Base-by-base conservation (phyloP, 768 basidiomycete genomes). In the Mycena chlorophos region DNA sequence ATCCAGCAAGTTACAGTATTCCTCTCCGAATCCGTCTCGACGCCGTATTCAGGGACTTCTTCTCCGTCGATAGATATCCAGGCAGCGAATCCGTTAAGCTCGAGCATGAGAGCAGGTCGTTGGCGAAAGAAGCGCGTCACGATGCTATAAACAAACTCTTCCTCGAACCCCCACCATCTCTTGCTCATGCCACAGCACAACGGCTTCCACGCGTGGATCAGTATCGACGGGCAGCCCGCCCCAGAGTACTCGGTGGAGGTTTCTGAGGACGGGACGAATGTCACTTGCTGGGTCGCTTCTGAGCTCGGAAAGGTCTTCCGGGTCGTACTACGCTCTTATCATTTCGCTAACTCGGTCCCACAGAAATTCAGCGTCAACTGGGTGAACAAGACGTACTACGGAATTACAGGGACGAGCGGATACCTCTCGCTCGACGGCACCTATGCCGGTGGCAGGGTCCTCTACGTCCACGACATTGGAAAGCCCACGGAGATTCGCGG, bases 241-340 rank as follows among this genome's bases (percentile, higher is more conserved):
- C 43, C 58, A 0, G 54, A 68, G 38, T 68, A 62, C 38, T 30
- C 39, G 8, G 43, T 63, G 1, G 47, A 55, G 40, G 39, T 22
- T 5, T 56, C 61, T 2, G 49, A 62, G 45, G 49, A 38, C 8
- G n/a, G 31, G 14, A 62, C 47, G 25, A 46, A 49, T 2, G 58
- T 60, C 2, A 62, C 57, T 28, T 66, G 66, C 30, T 67, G 65
- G 65, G 61, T 68, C 14, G 52, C 60, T 16, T 68, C 66, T 16
- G 56, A 63, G 52, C 60, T 59, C 17, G 66, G 65, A 4, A 66
- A 65, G 58, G 66, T 65, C 13, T 20, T 52, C 34, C 17, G 4
- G 17, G 31, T 34, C 8, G 31, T 34, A 34, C 8, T 8, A 19
- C n/a, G 34, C 42, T 20, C 4, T 22, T 28, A n/a, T 30, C 20